Evolutionary conservation across 108 stramenopile genomes (phyloP), one percentile per base, ranked within the genome.

Genomic region (Chaetoceros tenuissimus): DNA sequence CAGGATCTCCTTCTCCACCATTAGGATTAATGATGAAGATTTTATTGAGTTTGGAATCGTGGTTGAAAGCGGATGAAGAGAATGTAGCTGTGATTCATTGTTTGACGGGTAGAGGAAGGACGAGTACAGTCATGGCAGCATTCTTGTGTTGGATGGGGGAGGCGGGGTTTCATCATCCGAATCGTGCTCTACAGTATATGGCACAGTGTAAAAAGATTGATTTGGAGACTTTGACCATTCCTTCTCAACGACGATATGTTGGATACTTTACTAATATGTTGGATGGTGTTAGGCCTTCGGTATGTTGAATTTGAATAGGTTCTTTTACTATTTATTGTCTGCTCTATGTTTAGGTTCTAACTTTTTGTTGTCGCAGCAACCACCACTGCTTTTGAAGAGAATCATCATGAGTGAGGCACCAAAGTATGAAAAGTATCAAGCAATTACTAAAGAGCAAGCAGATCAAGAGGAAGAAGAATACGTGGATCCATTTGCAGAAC

Each of bases 21-120:
- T 68, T 97, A 51, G 96, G 98, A 40, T 52, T 97, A 57, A 63
- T 94, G 25, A 74, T 97, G 63, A 96, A 97, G 64, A 59, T 96
- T 10, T 60, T 93, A 29, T 60, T 93, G 21, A 69, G 76, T 29
- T 85, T 98, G 66, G 96, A 98, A 76, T 77, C 71, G 21, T 99
- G 96, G 96, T 67, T 99, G 49, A 84, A 81, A 60, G 95, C 96
- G 24, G 95, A 95, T 63, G 69, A 72, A 10, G 68, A 73, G 48
- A 91, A 92, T 62, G 96, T 97, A 24, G 94, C 96, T 19, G 95
- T 95, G 0, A 71, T 98, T 5, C 96, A 97, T 63, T 98, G 98
- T 74, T 78, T 98, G 51, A 96, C 95, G 3, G 98, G 98, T 8
- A 75, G 87, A 53, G 98, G 98, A 1, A 67, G 95, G 21, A 96